Base-by-base conservation (phyloP, 768 basidiomycete species). In the Suillus luteus region DNA sequence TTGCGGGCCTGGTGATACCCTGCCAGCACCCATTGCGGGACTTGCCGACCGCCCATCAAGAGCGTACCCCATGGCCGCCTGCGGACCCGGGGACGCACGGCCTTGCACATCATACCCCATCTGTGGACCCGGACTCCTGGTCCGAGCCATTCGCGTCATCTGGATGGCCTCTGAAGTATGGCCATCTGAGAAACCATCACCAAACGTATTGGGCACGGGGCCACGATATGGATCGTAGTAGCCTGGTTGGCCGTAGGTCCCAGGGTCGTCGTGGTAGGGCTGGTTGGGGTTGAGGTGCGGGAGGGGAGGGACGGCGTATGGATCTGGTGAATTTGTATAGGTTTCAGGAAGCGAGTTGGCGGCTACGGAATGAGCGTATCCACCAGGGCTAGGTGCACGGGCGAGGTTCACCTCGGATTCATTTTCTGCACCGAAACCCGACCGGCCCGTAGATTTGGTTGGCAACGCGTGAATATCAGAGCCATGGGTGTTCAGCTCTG, bases 141-240 rank as follows among this genome's bases (percentile, higher is more conserved):
- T 67, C 62, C 74, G 75, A 5, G 75, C 69, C 81, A 88, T 82
- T 70, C 90, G 87, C 1, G 85, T 91, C 91, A 93, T 92, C 22
- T 90, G 88, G 58, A 90, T 89, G 5, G 84, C 81, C 72, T 93
- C 91, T 55, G 78, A 71, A 19, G 75, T 77, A n/a, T 72, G 70
- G 2, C 61, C 71, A 49, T 74, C 74, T 3, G 74, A 12, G 2
- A 68, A 40, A 37, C 68, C 64, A 41, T 87, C 83, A 55, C 82
- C 80, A 55, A 92, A 81, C 2, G 90, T 82, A 59, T 83, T 83
- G 7, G 90, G 89, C 22, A 89, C 78, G n/a, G 91, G 89, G 1
- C 90, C 90, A 33, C 84, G 82, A 73, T 95, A 94, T 24, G 92
- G 92, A 73, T 95, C 93, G 68, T 92, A 91, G 72, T 86, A 93